Evolutionary conservation across 306 rosid genomes (phyloP), one percentile per base, ranked within the genome.

Genomic region (Malus sylvestris): DNA sequence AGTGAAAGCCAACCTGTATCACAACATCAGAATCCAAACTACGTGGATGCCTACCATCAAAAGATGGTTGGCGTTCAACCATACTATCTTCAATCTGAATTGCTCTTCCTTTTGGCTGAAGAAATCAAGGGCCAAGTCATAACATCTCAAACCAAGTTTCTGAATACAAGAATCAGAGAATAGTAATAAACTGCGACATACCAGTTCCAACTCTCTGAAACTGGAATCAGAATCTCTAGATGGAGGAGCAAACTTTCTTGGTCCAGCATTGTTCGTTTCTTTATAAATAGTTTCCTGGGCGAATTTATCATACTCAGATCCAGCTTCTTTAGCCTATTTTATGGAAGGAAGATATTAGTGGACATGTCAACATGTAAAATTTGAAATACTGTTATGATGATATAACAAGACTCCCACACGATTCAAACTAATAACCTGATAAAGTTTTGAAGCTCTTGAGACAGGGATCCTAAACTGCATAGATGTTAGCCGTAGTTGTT

Each of bases 91-190:
- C 91, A 62, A 91, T 90, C 81, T 82, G 87, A 79, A 91, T 91
- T 78, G 94, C 91, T 70, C 83, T 85, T 2, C 97, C 94, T 79
- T 76, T 86, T 65, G 89, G 94, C 97, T 89, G 84, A 68, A 79
- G 72, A 70, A 72, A 86, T 65, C 76, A 81, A 75, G 84, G 62
- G 71, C 75, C 62, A 78, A 78, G 65, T 58, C 71, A 57, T 64
- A 78, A 70, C 67, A 45, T 40, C 44, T 18, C 66, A 83, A 70
- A 74, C 58, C 20, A 65, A 80, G 35, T 67, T 58, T 76, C 75
- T 60, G 64, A 78, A 79, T 32, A 78, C 51, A 71, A 75, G 10
- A 46, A 13, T 59, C 68, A 77, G 53, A 70, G 25, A 32, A 55
- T 45, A 80, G 49, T 52, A 80, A 32, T 79, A 55, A 73, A 82